Percentiles rank a stretch among this genome's conserved stretches.
phyloP scores from a whole-genome alignment of 495 filamentous ascomycete species.

The Cladorrhinum samala region DNA sequence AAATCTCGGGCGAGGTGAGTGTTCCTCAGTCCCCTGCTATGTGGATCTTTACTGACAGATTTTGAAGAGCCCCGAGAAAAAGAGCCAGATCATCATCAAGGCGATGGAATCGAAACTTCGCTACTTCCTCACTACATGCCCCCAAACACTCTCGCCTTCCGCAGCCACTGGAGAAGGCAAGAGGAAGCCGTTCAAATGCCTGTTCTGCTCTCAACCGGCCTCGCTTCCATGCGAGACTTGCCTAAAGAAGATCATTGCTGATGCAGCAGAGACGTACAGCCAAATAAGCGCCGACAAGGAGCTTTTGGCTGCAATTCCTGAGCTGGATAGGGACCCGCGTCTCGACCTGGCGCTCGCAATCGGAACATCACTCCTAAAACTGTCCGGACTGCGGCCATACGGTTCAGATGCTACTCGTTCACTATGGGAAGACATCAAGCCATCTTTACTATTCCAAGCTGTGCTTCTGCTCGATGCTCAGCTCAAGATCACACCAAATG shows the following conservation, averaged over 20 bases:
- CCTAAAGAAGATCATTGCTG: constrained; percentile 26
- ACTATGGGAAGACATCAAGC: constrained; percentile 26
- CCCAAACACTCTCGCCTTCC: constrained; percentile 24
- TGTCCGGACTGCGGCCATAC: constrained; percentile 27
- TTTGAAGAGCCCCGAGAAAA: constrained; percentile 14
- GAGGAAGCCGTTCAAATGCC: constrained; percentile 23
- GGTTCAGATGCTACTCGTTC: constrained; percentile 13
- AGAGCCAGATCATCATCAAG: constrained; percentile 16
- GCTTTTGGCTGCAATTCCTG: constrained; percentile 20
- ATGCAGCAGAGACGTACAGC: constrained; percentile 24
- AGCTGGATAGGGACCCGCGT: constrained; percentile 35
- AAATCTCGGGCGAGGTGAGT: constrained; percentile 21
- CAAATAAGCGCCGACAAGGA: constrained; percentile 23
- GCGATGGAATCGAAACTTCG: constrained; percentile 25
- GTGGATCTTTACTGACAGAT: background rate
- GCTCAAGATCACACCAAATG: constrained; percentile 27
- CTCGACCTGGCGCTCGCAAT: constrained; percentile 40
- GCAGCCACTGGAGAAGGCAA: constrained; percentile 18
- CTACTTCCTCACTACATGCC: constrained; percentile 29
- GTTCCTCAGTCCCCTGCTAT: background rate
- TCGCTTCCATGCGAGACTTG: constrained; percentile 27
- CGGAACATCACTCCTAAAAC: constrained; percentile 40
- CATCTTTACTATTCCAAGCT: constrained; percentile 38
- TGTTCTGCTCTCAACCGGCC: constrained; percentile 19
- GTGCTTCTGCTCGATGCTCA: constrained; percentile 41